Conservation (phyloP, 768 basidiomycete genomes). For the Lactifluus volemus region DNA sequence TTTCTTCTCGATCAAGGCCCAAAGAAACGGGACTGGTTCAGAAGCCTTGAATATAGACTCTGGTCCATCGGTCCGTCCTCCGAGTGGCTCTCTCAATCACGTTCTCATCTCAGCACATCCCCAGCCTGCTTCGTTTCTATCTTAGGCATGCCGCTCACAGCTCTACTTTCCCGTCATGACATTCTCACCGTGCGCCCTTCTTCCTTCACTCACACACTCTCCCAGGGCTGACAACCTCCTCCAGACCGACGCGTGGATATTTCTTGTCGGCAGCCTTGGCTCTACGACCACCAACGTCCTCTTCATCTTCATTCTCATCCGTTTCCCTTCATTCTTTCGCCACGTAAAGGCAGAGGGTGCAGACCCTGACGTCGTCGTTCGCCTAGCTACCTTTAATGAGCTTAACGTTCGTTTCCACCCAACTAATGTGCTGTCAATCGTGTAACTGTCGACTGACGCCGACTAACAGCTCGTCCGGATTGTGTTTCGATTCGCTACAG, state of each 20-base stretch:
- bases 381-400: conserved; percentile 67
- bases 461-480: conserved; percentile 52
- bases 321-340: conserved; percentile 63
- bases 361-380: conserved; percentile 62
- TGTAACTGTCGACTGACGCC: background rate
- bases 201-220: background rate
- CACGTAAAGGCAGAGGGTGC: conserved; percentile 68
- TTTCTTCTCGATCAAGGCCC: conserved; percentile 76
- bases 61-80: conserved; percentile 58
- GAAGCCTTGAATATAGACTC: conserved; percentile 65
- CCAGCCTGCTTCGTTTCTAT: conserved; percentile 57
- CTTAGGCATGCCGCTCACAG: conserved; percentile 64
- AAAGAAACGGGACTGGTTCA: conserved; percentile 64
- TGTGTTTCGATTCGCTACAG: conserved; percentile 67
- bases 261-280: conserved; percentile 58
- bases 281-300: conserved; percentile 58
- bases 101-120: background rate
- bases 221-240: background rate
- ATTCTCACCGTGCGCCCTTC: conserved; percentile 43
- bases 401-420: conserved; percentile 50
- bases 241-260: conserved; percentile 68
- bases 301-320: conserved; percentile 63
- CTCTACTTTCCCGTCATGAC: conserved; percentile 48
- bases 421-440: background rate
- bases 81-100: background rate